Evolutionary conservation across 2,329 filamentous ascomycete genomes (phyloP), one percentile per base, ranked within the genome.

Genomic region (Fusarium domesticum): DNA sequence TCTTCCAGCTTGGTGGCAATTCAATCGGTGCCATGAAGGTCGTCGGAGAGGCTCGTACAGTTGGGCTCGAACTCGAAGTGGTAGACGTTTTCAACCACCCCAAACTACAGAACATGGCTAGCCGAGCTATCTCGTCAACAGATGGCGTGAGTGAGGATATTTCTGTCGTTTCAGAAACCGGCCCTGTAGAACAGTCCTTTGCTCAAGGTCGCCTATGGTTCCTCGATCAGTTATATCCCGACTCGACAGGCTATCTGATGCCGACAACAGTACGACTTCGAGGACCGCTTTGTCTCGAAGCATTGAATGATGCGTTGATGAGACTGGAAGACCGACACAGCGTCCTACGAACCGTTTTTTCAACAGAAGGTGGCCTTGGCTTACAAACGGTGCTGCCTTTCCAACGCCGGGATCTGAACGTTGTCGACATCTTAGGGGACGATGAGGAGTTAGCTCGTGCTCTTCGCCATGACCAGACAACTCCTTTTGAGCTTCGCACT

Each of bases 11-110:
- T 18, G 73, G 74, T 6, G 74, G 74, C 18, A 71, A 76, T 53
- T 76, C 73, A 0, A 66, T 76, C 2, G 51, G 64, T 1, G 73
- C 73, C 2, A 79, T 77, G 69, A 72, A 68, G 45, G 51, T 78
- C 4, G 74, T 74, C 1, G 66, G 71, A 10, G 64, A 64, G 15
- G 67, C 70, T 4, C 60, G 72, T 30, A 59, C 64, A 17, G 60
- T 66, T 31, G 68, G 66, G 0, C 50, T 74, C 15, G 43, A 60
- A 63, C 70, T 45, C 1, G 34, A 34, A 4, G 38, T 42, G 10
- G 43, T 39, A 4, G 34, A 45, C n/a, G 68, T 75, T 15, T 74
- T 77, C 56, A 57, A 53, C 48, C 59, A 47, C 46, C 54, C 45
- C 25, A 51, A 18, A 35, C 43, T 59, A 4, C 23, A 11, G 4